Evolutionary conservation across 192 early-diverging fungal species (phyloP), one percentile per base, ranked within the genome.

Genomic region (Backusella luteola): DNA sequence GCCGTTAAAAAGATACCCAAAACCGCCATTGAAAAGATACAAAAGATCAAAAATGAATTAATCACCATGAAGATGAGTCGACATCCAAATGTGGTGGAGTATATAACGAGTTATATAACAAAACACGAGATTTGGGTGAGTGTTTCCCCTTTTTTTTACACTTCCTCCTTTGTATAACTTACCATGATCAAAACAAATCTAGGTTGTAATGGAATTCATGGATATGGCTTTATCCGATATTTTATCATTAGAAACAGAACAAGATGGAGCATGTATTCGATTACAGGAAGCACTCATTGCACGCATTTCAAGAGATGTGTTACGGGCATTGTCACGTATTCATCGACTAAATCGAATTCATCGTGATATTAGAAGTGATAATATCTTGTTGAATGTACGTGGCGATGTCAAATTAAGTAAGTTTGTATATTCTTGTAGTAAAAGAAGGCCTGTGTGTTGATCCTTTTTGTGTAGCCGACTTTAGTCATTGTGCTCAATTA

Each of bases 181-280:
- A 21, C 7, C 7, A 3, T 46, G 21, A 21, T 53, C 8, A 53
- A 29, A 32, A 53, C 21, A 49, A 26, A 32, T 8, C 39, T 46
- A 82, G 81, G 82, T 99, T 39, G 93, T 98, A 23, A 96, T 98
- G 95, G 98, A 99, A 82, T 94, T 90, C 80, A 99, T 99, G 98
- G 98, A 99, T 66, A 95, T 97, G 23, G 90, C 97, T 12, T 83
- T 99, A 69, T 97, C 96, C 17, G 97, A 99, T 76, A 90, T 98
- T 29, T 96, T 99, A 75, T 92, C 92, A 76, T 93, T 96, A 84
- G 93, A 90, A 81, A 82, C 88, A 5, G 97, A 98, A 80, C 84
- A 85, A 4, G 96, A 98, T 77, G 70, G 29, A 34, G 23, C 26
- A 71, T 71, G 26, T 49, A 71, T 71, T 49, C 42, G 12, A 34